Base-by-base conservation (phyloP, 805 yeast species). In the Torulaspora franciscae region DNA sequence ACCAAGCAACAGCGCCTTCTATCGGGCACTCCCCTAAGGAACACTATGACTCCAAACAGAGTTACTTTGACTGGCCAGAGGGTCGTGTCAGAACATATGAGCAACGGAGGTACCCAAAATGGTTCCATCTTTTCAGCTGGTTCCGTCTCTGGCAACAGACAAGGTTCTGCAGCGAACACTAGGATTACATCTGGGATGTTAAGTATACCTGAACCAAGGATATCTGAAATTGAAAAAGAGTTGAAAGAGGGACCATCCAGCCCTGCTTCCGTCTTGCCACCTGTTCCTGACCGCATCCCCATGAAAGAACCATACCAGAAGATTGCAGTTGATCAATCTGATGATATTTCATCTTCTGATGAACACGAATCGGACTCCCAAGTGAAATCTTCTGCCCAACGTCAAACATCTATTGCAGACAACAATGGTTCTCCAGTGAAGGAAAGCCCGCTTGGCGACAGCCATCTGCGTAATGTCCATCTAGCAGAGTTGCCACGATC, bases 111-210 rank as follows among this genome's bases (percentile, higher is more conserved):
- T 17, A 38, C 38, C 41, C 41, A 30, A 40, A 49, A 47, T 29
- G 55, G 44, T 6, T 47, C 53, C 11, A 46, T 52, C 8, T 55
- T 54, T 28, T 44, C 55, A 6, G 27, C 45, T 26, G 28, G 30
- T 14, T 22, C 47, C 23, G 17, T 30, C 10, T 35, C 48, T 6
- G 42, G 26, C 24, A 50, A 37, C 32, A 43, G 41, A n/a, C 41
- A 24, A 30, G 46, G 52, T 7, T 52, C 54, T 25, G 38, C 52
- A 7, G 40, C 53, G 6, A 51, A 58, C 13, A 50, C 67, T 40
- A 64, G 75, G 56, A 69, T 70, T 37, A 67, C 72, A 1, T 69
- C 74, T 1, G 75, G 75, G 10, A 70, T 68, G 70, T 54, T 71
- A 17, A 57, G 69, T 10, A 69, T 67, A 19, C 75, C 75, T 2